These are phyloP conservation scores for Sporothrix curviconia DNA, from an alignment of 2,329 filamentous ascomycete genomes.

Conservation along the genomic window DNA sequence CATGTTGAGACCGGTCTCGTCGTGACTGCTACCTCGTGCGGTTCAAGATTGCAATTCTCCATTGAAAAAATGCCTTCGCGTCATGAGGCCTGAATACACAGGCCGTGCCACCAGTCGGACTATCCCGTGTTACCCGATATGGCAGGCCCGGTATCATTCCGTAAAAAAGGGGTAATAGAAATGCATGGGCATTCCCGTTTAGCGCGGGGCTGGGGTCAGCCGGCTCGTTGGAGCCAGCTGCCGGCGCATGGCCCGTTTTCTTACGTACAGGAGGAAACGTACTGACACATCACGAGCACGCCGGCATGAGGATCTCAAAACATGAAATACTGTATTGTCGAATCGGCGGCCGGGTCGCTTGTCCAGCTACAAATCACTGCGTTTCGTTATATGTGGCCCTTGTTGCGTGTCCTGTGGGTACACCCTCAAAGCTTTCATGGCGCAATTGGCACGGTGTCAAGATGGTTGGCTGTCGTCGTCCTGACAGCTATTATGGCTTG, in stretches of 20 bases:
- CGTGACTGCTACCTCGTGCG: too few relatives aligned
- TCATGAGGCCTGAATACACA: not conserved
- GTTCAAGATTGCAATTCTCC: too few relatives aligned
- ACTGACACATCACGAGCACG: slow-evolving; percentile 19
- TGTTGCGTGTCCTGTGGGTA: not conserved
- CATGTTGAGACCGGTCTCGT: too few relatives aligned
- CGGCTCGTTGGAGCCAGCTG: slow-evolving; percentile 14
- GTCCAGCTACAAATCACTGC: too few relatives aligned
- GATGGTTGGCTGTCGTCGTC: not conserved
- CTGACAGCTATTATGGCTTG: not conserved
- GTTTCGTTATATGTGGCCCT: not conserved
- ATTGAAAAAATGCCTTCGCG: slow-evolving; percentile 4
- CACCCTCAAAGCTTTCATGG: not conserved
- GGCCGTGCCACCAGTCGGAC: not conserved
- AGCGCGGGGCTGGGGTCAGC: slow-evolving; percentile 21
- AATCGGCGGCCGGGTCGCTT: not conserved
- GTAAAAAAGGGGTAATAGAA: slow-evolving; percentile 28
- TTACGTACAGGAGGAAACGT: slow-evolving; percentile 5
- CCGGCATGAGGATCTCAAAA: not conserved
- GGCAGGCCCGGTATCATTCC: slow-evolving; percentile 9
- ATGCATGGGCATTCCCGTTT: slow-evolving; percentile 16
- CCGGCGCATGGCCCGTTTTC: slow-evolving; percentile 9
- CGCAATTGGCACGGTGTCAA: not conserved
- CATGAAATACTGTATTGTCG: not conserved
- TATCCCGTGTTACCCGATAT: slow-evolving; percentile 4